phyloP scores from a whole-genome alignment of 1,139 yeast species.

The Candida anutae region DNA sequence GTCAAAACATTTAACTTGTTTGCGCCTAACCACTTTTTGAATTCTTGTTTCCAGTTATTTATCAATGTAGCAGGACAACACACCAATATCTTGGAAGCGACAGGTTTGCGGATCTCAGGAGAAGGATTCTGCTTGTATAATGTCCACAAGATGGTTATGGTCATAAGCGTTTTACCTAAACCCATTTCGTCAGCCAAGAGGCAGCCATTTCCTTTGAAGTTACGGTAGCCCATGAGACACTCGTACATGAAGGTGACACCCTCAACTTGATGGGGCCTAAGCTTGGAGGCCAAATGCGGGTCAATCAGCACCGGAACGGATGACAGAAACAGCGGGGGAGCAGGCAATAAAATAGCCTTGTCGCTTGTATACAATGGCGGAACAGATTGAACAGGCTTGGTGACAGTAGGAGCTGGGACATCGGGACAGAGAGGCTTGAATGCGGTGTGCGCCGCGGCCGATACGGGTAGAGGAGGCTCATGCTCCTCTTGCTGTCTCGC shows the following conservation, averaged over 20 bases:
- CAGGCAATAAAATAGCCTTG: slow-evolving; percentile 1
- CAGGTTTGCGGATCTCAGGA: slow-evolving; percentile 23
- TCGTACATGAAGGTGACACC: slow-evolving; percentile 79
- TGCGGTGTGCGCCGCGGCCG: slow-evolving; percentile 1
- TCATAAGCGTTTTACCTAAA: slow-evolving; percentile 83
- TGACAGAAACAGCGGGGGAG: slow-evolving; percentile 2
- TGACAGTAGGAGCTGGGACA: slow-evolving; percentile 1
- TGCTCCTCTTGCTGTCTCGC: not conserved
- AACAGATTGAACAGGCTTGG: not conserved
- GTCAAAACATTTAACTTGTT: slow-evolving; percentile 56
- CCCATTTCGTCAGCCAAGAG: slow-evolving; percentile 97
- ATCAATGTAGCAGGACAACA: slow-evolving; percentile 91
- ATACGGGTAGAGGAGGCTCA: slow-evolving; percentile 1
- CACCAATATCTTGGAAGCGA: slow-evolving; percentile 54
- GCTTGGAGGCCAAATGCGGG: slow-evolving; percentile 44
- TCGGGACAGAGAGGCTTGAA: slow-evolving; percentile 1
- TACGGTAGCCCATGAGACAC: slow-evolving; percentile 67
- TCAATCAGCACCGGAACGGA: slow-evolving; percentile 41
- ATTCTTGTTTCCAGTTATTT: slow-evolving; percentile 83
- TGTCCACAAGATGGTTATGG: slow-evolving; percentile 82
- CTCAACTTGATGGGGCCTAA: slow-evolving; percentile 80
- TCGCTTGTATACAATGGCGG: not conserved
- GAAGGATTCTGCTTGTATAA: slow-evolving; percentile 66
- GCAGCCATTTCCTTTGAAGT: slow-evolving; percentile 53
- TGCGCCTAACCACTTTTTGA: slow-evolving; percentile 79